Conservation (phyloP, 176 grass and related monocot genomes). For the Neostapfia colusana region DNA sequence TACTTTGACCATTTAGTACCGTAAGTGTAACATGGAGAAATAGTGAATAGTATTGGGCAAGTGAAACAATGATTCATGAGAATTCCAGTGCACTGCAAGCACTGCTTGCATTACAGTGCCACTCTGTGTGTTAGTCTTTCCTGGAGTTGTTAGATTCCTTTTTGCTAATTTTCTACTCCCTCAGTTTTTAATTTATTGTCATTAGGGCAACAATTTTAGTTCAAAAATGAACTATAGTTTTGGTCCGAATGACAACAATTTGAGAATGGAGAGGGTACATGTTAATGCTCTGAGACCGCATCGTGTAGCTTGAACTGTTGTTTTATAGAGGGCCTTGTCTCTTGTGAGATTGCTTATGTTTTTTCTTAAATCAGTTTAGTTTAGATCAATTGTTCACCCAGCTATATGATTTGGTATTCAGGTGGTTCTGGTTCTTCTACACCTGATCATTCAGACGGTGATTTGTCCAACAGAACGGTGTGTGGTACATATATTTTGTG, state of each 20-base stretch:
- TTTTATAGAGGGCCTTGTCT: conserved; percentile 23
- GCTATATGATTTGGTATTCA: conserved; percentile 36
- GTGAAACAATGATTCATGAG: no score
- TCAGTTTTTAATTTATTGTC: no score
- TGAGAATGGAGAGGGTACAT: no score
- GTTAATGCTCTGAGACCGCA: conserved; percentile 2
- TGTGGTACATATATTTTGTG: conserved; percentile 9
- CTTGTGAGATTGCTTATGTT: conserved; percentile 6
- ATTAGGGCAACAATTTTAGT: no score
- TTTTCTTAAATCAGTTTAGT: not conserved
- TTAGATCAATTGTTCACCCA: conserved; percentile 22
- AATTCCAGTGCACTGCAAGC: not conserved
- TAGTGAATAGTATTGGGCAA: not conserved
- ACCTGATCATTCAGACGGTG: conserved; percentile 52
- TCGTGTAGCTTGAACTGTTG: not conserved
- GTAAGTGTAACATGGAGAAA: not conserved
- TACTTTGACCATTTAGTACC: not conserved
- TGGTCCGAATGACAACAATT: no score
- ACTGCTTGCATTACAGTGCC: not conserved
- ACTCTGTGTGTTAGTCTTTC: not conserved
- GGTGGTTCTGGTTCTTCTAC: conserved; percentile 56
- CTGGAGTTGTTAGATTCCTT: conserved; percentile 13
- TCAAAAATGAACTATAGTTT: no score
- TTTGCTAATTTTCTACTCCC: conserved; percentile 10
- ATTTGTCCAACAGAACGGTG: conserved; percentile 61